These are phyloP conservation scores for Yueomyces sp. DNA, from an alignment of 1,139 yeast species.

Conservation along the genomic window DNA sequence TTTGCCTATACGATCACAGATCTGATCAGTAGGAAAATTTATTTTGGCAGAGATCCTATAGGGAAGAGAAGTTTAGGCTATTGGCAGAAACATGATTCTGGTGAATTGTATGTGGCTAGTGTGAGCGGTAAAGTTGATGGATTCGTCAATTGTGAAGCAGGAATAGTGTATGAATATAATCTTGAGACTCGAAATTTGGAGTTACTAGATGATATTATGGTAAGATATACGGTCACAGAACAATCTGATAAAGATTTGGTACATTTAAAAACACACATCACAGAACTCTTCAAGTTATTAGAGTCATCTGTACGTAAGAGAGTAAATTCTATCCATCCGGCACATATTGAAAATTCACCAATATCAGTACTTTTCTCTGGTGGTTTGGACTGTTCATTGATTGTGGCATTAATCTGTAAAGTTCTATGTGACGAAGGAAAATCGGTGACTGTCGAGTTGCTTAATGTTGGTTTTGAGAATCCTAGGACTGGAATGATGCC, in stretches of 20 bases:
- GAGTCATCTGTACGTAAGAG: slow-evolving; percentile 36
- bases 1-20: slow-evolving; percentile 56
- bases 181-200: slow-evolving; percentile 5
- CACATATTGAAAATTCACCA: slow-evolving; percentile 26
- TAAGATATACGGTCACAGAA: slow-evolving; percentile 11
- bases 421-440: slow-evolving; percentile 6
- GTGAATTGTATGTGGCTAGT: slow-evolving; percentile 31
- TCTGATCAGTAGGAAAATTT: slow-evolving; percentile 27
- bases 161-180: slow-evolving; percentile 35
- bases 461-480: slow-evolving; percentile 91
- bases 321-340: slow-evolving; percentile 46
- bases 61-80: slow-evolving; percentile 73
- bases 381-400: slow-evolving; percentile 80
- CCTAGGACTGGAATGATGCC: slow-evolving; percentile 62
- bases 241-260: slow-evolving; percentile 8
- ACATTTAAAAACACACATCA: slow-evolving; percentile 8
- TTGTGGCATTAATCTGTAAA: slow-evolving; percentile 36
- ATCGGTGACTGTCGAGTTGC: slow-evolving; percentile 41
- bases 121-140: slow-evolving; percentile 21
- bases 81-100: slow-evolving; percentile 19
- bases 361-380: slow-evolving; percentile 79
- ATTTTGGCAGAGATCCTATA: slow-evolving; percentile 73
- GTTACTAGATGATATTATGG: slow-evolving; percentile 8
- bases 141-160: slow-evolving; percentile 42
- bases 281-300: slow-evolving; percentile 22